These are phyloP conservation scores for Cystobasidium ongulense DNA, from an alignment of 768 basidiomycete species.

Conservation along the genomic window DNA sequence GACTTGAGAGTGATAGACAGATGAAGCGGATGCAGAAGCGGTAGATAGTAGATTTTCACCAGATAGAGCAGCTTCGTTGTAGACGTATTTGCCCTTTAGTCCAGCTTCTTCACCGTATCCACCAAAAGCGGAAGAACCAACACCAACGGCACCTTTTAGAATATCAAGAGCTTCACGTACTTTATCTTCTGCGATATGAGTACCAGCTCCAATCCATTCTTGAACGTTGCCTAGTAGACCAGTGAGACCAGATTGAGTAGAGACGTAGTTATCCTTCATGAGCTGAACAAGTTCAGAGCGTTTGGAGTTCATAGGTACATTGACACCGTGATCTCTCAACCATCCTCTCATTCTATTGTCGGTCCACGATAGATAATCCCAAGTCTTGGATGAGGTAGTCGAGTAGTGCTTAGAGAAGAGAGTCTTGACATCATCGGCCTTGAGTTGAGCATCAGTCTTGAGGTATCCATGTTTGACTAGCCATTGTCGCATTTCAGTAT, in stretches of 20 bases:
- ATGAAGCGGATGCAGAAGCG: slow-evolving; percentile 43
- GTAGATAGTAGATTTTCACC: slow-evolving; percentile 42
- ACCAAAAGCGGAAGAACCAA: slow-evolving; percentile 35
- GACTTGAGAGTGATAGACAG: slow-evolving; percentile 23
- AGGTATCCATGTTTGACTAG: slow-evolving; percentile 65
- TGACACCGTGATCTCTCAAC: slow-evolving; percentile 65
- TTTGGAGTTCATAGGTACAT: slow-evolving; percentile 49
- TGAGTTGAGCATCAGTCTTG: slow-evolving; percentile 55
- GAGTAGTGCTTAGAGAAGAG: slow-evolving; percentile 63
- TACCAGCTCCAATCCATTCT: slow-evolving; percentile 59
- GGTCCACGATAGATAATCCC: slow-evolving; percentile 77
- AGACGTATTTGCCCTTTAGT: slow-evolving; percentile 42
- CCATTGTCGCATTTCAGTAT: slow-evolving; percentile 64
- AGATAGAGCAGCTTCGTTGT: slow-evolving; percentile 34
- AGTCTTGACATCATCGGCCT: slow-evolving; percentile 63
- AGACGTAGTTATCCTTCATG: slow-evolving; percentile 59
- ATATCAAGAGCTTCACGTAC: slow-evolving; percentile 51
- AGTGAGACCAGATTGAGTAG: slow-evolving; percentile 57
- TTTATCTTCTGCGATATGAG: slow-evolving; percentile 69
- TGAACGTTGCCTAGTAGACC: slow-evolving; percentile 56
- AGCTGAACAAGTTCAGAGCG: slow-evolving; percentile 60
- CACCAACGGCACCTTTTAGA: slow-evolving; percentile 44
- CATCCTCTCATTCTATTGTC: slow-evolving; percentile 84
- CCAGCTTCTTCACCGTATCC: slow-evolving; percentile 39
- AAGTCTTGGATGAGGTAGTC: slow-evolving; percentile 48